A percentile compares a stretch with the other conserved stretches of the same genome.
Evolutionary conservation across 345 rosid species (phyloP).

Genomic region (Eucalyptus sp.): DNA sequence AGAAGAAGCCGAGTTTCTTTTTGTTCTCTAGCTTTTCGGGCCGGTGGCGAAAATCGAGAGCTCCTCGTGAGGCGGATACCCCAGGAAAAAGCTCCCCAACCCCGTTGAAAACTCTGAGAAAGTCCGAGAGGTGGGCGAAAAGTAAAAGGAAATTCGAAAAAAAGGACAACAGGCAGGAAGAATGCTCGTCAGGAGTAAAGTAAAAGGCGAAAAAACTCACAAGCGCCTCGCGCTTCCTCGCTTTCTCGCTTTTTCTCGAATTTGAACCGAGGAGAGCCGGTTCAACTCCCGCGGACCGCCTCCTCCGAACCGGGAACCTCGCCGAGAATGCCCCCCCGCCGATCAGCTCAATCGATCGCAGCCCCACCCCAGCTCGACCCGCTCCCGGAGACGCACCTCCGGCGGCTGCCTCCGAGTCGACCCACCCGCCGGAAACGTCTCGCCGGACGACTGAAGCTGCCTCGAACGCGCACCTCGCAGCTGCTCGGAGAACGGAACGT

Average conservation of each 20-base stretch:
- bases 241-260: not conserved
- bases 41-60: conserved; percentile 4
- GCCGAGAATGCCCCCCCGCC: not conserved
- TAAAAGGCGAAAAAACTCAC: not conserved
- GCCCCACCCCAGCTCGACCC: not conserved
- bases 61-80: not conserved
- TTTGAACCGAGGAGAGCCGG: not conserved
- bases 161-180: not conserved
- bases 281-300: not conserved
- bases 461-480: not conserved
- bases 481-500: not conserved
- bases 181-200: not conserved
- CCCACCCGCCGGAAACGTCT: not conserved
- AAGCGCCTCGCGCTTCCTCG: not conserved
- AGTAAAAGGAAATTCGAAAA: not conserved
- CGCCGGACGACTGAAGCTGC: not conserved
- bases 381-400: not conserved
- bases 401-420: not conserved
- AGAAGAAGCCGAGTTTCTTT: conserved; percentile 10
- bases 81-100: not conserved
- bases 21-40: conserved; percentile 9
- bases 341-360: not conserved
- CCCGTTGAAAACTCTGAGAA: not conserved
- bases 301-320: not conserved
- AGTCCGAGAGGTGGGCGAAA: not conserved